Conservation (phyloP, 345 rosid genomes). For the Rhodamnia rubescens region DNA sequence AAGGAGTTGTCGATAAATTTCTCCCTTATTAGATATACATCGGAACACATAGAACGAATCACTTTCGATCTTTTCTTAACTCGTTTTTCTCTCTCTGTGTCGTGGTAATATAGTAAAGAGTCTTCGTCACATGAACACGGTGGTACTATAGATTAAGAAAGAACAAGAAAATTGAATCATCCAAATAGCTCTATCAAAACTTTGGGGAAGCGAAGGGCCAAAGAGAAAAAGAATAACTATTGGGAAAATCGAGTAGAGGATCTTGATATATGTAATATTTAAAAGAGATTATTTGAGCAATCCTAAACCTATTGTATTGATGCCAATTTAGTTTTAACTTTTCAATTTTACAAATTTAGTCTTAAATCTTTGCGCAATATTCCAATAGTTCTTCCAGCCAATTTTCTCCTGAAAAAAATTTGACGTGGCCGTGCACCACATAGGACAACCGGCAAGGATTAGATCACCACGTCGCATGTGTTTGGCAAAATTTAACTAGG, state of each 20-base stretch:
- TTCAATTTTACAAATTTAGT: background rate
- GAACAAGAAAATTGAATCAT: background rate
- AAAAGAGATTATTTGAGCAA: background rate
- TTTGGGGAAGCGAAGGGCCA: background rate
- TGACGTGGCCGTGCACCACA: too few relatives aligned
- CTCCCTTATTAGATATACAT: background rate
- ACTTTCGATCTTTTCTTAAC: background rate
- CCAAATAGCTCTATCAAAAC: background rate
- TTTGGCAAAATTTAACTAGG: rapidly evolving
- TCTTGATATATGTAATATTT: background rate
- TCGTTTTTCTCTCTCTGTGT: background rate
- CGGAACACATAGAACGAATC: background rate
- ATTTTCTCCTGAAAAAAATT: too few relatives aligned
- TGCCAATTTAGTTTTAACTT: background rate
- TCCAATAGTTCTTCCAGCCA: background rate
- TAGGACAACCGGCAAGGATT: too few relatives aligned
- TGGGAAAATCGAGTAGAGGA: background rate
- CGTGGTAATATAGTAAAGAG: background rate
- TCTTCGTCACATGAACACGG: background rate
- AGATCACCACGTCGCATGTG: too few relatives aligned
- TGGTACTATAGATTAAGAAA: background rate
- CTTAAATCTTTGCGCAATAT: background rate
- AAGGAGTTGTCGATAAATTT: background rate
- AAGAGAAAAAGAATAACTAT: background rate
- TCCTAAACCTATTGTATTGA: rapidly evolving